Conservation (phyloP, 371 early-diverging fungal species). For the Mucor piriformis region DNA sequence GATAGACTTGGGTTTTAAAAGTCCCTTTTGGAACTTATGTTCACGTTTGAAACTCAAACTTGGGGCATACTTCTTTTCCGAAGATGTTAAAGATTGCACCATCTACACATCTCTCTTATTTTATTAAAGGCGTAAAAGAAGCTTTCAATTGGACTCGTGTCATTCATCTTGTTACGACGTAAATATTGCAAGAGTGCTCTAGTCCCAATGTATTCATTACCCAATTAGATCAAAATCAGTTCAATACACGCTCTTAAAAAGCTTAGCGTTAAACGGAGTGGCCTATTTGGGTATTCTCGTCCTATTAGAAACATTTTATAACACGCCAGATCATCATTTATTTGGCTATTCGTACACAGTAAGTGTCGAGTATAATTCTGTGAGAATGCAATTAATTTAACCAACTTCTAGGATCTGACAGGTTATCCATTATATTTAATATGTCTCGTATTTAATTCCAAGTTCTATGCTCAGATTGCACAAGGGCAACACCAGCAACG, state of each 20-base stretch:
- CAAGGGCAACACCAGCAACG: conserved; percentile 21
- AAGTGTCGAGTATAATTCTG: no score
- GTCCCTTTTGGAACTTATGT: background rate
- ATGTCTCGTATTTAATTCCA: conserved; percentile 43
- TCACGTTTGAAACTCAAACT: background rate
- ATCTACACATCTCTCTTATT: conserved; percentile 23
- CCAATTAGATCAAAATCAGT: conserved; percentile 38
- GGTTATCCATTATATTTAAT: conserved; percentile 54
- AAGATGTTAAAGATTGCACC: background rate
- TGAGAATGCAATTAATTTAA: no score
- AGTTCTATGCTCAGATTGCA: conserved; percentile 43
- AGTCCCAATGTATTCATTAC: background rate
- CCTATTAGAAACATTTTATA: conserved; percentile 44
- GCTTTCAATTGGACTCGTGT: conserved; percentile 44
- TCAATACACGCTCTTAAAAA: conserved; percentile 39
- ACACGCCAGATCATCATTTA: conserved; percentile 34
- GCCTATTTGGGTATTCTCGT: conserved; percentile 41
- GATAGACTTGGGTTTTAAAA: background rate
- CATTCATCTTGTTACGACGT: conserved; percentile 32
- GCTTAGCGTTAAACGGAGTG: conserved; percentile 41
- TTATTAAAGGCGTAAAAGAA: conserved; percentile 34
- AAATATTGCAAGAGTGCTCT: conserved; percentile 1
- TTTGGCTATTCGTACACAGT: conserved; percentile 49
- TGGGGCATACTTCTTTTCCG: background rate
- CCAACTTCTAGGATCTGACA: conserved; percentile 45